Evolutionary conservation across 768 basidiomycete genomes (phyloP).

Genomic region (Tephrocybe sp.): DNA sequence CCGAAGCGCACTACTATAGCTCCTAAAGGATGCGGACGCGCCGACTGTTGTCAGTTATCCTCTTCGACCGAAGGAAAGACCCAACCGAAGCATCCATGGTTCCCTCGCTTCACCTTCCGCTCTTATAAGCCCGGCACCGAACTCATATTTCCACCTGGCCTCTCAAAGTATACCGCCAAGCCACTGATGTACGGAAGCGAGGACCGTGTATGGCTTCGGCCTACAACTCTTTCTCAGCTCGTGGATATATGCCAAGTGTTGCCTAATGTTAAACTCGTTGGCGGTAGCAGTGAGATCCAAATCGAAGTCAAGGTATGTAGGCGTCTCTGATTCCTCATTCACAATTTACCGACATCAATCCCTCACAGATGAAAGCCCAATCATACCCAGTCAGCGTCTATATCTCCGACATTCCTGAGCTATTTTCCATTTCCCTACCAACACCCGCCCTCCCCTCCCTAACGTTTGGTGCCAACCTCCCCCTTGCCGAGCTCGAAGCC

Average conservation of each 20-base stretch:
- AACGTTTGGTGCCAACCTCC: slow-evolving; percentile 15
- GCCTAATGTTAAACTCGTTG: slow-evolving; percentile 11
- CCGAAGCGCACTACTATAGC: neutral
- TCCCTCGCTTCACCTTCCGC: slow-evolving; percentile 17
- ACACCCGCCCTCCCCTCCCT: slow-evolving; percentile 4
- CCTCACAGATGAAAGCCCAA: slow-evolving; percentile 12
- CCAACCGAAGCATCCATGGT: slow-evolving; percentile 9
- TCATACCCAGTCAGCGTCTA: slow-evolving; percentile 15
- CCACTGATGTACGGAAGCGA: slow-evolving; percentile 13
- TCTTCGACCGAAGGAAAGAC: slow-evolving; percentile 1
- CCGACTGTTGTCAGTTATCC: slow-evolving; percentile 18
- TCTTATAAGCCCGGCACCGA: slow-evolving; percentile 16
- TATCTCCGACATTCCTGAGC: slow-evolving; percentile 14
- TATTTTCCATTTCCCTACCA: slow-evolving; percentile 7
- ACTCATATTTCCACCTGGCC: slow-evolving; percentile 15
- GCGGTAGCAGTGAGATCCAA: slow-evolving; percentile 17
- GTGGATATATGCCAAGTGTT: slow-evolving; percentile 9
- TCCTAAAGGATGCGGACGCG: slow-evolving; percentile 15
- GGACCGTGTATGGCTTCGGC: slow-evolving; percentile 15
- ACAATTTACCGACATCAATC: neutral
- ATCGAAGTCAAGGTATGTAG: slow-evolving; percentile 16
- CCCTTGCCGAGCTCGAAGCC: slow-evolving; percentile 15
- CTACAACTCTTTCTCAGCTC: slow-evolving; percentile 12
- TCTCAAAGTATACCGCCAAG: slow-evolving; percentile 8
- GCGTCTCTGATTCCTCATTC: neutral